Evolutionary conservation across 495 filamentous ascomycete genomes (phyloP).

Genomic region (Penicillium steckii): DNA sequence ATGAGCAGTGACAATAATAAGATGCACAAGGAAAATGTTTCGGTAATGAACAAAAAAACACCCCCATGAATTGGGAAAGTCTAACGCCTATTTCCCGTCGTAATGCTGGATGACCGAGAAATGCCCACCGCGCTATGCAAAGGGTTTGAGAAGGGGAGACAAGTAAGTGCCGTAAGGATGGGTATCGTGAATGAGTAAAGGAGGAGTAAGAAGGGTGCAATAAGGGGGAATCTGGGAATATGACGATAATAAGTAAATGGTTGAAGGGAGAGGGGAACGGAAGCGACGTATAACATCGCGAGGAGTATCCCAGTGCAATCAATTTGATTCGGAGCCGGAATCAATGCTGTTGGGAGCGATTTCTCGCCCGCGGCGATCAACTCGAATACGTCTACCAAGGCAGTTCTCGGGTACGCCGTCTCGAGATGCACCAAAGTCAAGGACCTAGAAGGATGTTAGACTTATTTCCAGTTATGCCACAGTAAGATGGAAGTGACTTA

Average conservation of each 20-base stretch:
- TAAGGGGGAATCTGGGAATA: slow-evolving; percentile 7
- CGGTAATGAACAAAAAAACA: slow-evolving; percentile 10
- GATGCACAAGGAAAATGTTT: not conserved
- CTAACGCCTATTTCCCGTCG: slow-evolving; percentile 36
- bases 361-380: slow-evolving; percentile 59
- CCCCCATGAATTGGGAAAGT: slow-evolving; percentile 14
- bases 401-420: slow-evolving; percentile 73
- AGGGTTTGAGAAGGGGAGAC: slow-evolving; percentile 26
- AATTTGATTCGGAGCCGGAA: slow-evolving; percentile 45
- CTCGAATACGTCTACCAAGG: slow-evolving; percentile 76
- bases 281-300: not conserved
- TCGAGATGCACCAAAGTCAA: slow-evolving; percentile 88
- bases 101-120: slow-evolving; percentile 39
- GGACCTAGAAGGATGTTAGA: slow-evolving; percentile 53
- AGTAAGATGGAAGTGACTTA: slow-evolving; percentile 45
- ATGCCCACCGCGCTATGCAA: slow-evolving; percentile 51
- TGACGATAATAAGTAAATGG: slow-evolving; percentile 6
- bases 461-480: slow-evolving; percentile 13
- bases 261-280: not conserved
- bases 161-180: slow-evolving; percentile 24
- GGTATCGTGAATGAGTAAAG: slow-evolving; percentile 24
- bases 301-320: not conserved
- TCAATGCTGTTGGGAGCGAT: slow-evolving; percentile 32
- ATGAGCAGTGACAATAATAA: slow-evolving; percentile 7
- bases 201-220: not conserved